These are phyloP conservation scores for Jackrogersella minutella DNA, from an alignment of 495 filamentous ascomycete genomes.

Conservation along the genomic window DNA sequence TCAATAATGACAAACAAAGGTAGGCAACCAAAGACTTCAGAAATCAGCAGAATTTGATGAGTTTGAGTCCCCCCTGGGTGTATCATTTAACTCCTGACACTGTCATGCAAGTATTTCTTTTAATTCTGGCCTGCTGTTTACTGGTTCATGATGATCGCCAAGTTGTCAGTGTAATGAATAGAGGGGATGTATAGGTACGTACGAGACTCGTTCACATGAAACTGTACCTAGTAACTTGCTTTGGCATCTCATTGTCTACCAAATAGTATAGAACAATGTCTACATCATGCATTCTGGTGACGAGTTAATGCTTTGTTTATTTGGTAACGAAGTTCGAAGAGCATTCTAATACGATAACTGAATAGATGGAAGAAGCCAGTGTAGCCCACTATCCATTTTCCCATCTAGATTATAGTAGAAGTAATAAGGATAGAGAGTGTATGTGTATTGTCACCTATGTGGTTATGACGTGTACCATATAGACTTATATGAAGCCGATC, in stretches of 20 bases:
- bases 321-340: neutral
- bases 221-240: neutral
- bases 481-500: no score
- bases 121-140: neutral
- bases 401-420: neutral
- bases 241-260: neutral
- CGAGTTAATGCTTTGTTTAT: neutral
- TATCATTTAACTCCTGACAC: no score
- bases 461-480: no score
- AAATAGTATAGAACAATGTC: neutral
- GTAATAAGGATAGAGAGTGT: neutral
- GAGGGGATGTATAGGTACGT: neutral
- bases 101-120: neutral
- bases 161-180: neutral
- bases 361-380: neutral
- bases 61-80: no score
- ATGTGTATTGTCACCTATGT: no score
- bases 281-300: neutral
- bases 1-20: conserved; percentile 22
- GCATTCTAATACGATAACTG: neutral
- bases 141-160: neutral
- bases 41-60: conserved; percentile 4
- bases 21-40: neutral
- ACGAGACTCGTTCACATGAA: neutral
- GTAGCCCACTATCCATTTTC: neutral